A percentile compares a stretch with the other conserved stretches of the same genome.
phyloP scores from a whole-genome alignment of 441 rosid genomes.

The Geranium incanum region DNA sequence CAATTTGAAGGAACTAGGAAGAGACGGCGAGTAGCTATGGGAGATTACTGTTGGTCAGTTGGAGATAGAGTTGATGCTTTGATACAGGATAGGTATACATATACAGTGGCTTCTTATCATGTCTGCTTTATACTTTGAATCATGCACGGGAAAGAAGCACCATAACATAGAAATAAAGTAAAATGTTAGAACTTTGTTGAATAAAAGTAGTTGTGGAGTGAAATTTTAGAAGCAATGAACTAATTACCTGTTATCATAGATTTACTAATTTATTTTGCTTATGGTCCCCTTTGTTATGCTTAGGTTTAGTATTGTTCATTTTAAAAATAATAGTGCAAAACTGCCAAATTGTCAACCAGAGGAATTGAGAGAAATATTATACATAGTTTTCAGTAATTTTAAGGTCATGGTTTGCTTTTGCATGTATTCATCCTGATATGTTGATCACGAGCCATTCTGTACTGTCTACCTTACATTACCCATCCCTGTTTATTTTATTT shows the following conservation, averaged over 20 bases:
- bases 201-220: neutral
- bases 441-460: neutral
- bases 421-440: neutral
- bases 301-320: neutral
- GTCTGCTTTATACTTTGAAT: neutral
- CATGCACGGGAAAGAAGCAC: neutral
- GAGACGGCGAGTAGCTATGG: slow-evolving; percentile 83
- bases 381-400: too few species aligned
- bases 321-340: neutral
- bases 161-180: neutral
- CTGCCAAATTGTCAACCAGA: neutral
- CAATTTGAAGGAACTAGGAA: slow-evolving; percentile 91
- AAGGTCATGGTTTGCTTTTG: too few species aligned
- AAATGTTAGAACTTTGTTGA: neutral
- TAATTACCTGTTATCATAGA: too few species aligned
- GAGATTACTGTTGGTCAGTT: slow-evolving; percentile 67
- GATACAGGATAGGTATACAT: slow-evolving; percentile 67
- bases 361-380: neutral
- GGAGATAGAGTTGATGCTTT: slow-evolving; percentile 92
- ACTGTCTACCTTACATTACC: neutral
- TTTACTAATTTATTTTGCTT: too few species aligned
- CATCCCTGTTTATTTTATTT: slow-evolving; percentile 21
- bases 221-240: too few species aligned
- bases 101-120: neutral
- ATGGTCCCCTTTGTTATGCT: too few species aligned